Conservation (phyloP, 345 rosid genomes). For the Streptanthus diversifolius region DNA sequence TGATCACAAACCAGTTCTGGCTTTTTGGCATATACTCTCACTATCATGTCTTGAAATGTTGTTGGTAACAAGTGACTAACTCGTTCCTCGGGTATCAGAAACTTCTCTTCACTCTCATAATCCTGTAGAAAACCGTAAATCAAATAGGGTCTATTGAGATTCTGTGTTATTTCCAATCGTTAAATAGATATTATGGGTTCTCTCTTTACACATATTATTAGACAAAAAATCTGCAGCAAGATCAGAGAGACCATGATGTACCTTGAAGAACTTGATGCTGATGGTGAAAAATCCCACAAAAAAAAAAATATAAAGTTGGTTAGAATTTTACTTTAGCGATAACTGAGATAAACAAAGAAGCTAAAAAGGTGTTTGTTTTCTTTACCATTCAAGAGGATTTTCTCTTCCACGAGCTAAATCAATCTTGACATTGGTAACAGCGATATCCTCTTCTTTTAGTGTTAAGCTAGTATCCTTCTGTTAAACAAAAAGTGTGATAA, state of each 20-base stretch:
- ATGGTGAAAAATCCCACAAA: constrained; percentile 14
- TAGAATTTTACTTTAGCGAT: not conserved
- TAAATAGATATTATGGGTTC: too few relatives aligned
- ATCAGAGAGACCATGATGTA: constrained; percentile 25
- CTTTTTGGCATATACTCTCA: constrained; percentile 81
- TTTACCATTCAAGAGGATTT: constrained; percentile 87
- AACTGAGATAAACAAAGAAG: not conserved
- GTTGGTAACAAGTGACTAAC: constrained; percentile 87
- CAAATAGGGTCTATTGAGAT: not conserved
- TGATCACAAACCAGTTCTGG: constrained; percentile 70
- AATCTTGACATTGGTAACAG: constrained; percentile 76
- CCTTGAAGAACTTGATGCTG: constrained; percentile 97
- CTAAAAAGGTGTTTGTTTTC: not conserved
- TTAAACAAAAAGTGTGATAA: not conserved
- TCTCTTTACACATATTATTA: not conserved
- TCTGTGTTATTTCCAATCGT: too few relatives aligned
- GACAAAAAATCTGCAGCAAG: not conserved
- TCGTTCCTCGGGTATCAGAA: constrained; percentile 62
- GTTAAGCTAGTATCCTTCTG: constrained; percentile 65
- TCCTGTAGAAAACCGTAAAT: constrained; percentile 49
- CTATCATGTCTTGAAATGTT: constrained; percentile 84
- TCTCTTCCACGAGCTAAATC: constrained; percentile 85
- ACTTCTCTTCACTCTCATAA: constrained; percentile 73
- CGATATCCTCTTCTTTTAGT: constrained; percentile 72
- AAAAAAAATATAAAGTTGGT: not conserved